phyloP scores from a whole-genome alignment of 2,329 filamentous ascomycete genomes.

The Lecanicillium sp. region DNA sequence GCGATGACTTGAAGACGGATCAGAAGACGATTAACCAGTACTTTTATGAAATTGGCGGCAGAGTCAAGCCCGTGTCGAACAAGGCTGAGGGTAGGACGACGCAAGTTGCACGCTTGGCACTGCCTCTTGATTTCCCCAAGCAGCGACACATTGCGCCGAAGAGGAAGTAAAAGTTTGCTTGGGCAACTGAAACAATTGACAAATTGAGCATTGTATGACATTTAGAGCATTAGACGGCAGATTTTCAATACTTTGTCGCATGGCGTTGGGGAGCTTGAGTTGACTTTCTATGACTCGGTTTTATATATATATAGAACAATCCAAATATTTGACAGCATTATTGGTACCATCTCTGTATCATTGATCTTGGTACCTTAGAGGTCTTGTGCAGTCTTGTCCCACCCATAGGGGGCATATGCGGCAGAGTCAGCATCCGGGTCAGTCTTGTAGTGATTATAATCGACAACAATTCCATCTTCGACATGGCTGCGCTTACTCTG shows the following conservation, averaged over 20 bases:
- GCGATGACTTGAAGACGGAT: conserved; percentile 64
- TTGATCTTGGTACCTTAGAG: not conserved
- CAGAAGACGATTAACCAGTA: conserved; percentile 63
- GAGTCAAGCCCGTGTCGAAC: conserved; percentile 50
- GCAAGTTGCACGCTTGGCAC: conserved; percentile 58
- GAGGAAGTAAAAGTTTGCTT: conserved; percentile 17
- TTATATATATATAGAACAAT: too few species aligned
- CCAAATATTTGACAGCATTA: too few species aligned
- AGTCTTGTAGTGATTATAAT: not conserved
- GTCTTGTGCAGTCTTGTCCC: conserved; percentile 2
- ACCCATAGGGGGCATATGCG: not conserved
- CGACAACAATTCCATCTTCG: conserved; percentile 3
- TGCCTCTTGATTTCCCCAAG: conserved; percentile 81
- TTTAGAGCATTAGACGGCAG: not conserved
- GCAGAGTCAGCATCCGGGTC: conserved; percentile 1
- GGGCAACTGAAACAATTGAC: conserved; percentile 21
- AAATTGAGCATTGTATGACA: not conserved
- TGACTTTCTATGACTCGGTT: too few species aligned
- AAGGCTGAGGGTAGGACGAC: conserved; percentile 49
- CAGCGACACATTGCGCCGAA: conserved; percentile 23
- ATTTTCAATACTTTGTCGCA: not conserved
- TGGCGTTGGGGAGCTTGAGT: not conserved
- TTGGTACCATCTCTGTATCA: too few species aligned
- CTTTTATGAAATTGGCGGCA: conserved; percentile 68
- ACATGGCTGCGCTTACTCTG: conserved; percentile 5